Base-by-base conservation (phyloP, 441 rosid species). In the Sinapis alba region DNA sequence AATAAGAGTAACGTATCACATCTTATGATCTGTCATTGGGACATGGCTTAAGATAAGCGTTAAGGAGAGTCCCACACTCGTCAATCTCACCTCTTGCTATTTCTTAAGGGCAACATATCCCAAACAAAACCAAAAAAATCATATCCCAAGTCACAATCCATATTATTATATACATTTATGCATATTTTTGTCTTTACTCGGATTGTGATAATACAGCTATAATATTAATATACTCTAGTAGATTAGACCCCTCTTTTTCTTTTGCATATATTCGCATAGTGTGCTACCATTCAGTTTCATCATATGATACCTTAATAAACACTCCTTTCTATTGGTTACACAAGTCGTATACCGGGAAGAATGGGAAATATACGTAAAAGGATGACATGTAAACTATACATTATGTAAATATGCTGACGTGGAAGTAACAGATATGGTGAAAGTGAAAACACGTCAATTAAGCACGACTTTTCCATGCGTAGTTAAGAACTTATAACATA, bases 51-150 rank as follows among this genome's bases (percentile, higher is more conserved):
- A 2, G 57, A 24, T 61, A 50, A 61, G 69, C 71, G 18, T 43
- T 4, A 28, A 70, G 32, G 7, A 77, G 72, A 77, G 67, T 77
- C 80, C 72, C 68, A 36, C 68, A 58, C 72, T 77, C 68, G 62
- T 65, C 71, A 65, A 38, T 64, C 51, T 70, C 63, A 43, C 34
- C 43, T 21, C 71, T 76, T 64, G 75, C 2, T 64, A 20, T 69
- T 57, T 20, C 71, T 76, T 76, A 56, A 51, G 56, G 71, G 53
- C 72, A 76, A 71, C 18, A 58, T 43, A 30, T 64, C 10, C 23
- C 56, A 47, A 16, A 1, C 9, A 47, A 18, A 50, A 28, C n/a
- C n/a, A 50, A 18, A 16, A 15, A 47, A 50, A 50, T 7, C 11
- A 50, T 47, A 50, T 50, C 20, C 21, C 19, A 47, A 6, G 53